Conservation (phyloP, 345 rosid genomes). For the Heritiera littoralis region DNA sequence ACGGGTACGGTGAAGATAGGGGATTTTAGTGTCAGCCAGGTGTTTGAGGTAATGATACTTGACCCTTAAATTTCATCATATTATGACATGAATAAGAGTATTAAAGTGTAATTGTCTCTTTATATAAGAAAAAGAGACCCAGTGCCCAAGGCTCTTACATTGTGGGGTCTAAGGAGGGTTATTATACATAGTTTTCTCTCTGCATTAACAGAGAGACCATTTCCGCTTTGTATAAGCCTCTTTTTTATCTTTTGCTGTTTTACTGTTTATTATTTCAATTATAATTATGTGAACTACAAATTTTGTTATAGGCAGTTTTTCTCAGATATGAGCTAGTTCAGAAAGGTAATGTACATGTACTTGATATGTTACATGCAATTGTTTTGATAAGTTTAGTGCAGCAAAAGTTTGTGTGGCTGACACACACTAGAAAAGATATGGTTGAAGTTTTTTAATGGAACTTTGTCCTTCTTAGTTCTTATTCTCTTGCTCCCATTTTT, state of each 20-base stretch:
- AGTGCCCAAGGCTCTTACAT: too few species aligned
- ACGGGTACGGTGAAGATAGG: constrained; percentile 85
- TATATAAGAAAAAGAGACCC: too few species aligned
- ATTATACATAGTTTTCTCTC: too few species aligned
- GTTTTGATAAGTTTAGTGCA: not conserved
- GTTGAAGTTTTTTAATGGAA: not conserved
- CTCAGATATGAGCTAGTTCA: not conserved
- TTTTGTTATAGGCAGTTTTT: not conserved
- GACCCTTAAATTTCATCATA: not conserved
- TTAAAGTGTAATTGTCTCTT: not conserved
- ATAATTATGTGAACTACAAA: not conserved
- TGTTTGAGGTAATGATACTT: constrained; percentile 70
- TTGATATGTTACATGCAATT: not conserved
- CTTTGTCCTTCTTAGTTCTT: not conserved
- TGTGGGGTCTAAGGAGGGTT: too few species aligned
- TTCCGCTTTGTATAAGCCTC: too few species aligned
- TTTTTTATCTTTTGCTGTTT: not conserved
- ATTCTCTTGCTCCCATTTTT: not conserved
- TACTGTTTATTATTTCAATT: not conserved
- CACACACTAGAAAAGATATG: not conserved
- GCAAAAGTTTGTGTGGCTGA: not conserved
- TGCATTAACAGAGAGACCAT: too few species aligned
- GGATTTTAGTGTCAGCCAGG: constrained; percentile 98
- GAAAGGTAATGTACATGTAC: not conserved
- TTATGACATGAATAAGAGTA: not conserved